Base-by-base conservation (phyloP, 305 asterid genomes). In the Solanum chacoense region DNA sequence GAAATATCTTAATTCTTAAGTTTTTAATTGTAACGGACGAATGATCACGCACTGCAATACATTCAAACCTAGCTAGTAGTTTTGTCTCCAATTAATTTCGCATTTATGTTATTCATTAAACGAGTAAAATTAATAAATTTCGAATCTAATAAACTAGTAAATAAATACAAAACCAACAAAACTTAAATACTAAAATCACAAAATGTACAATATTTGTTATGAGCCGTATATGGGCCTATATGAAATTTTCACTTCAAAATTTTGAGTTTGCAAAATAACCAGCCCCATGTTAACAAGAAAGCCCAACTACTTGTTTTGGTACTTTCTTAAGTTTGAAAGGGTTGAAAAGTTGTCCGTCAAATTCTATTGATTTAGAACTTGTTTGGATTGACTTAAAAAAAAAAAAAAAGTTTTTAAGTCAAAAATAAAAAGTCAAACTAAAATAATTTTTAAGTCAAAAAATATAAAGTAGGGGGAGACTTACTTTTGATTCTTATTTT, bases 371-470 rank as follows among this genome's bases (percentile, higher is more conserved):
- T 2, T 50, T 14, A 13, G 59, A 45, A 0, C 7, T 0, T 45
- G 1, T 45, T 42, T 42, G 7, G 18, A 42, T 42, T 42, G 55
- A 42, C 6, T 42, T 38, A 1, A 38, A 38, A 42, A 42, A 42
- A 42, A 0, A 38, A 0, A 2, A 8, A 38, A 8, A 40, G 6
- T 4, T 40, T 42, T 12, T 40, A 40, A 42, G 18, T 40, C 0
- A 40, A 40, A 40, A 40, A 40, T 3, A 40, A 40, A 40, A 40
- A 11, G 14, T 42, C 18, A 0, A 42, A 42, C 0, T 42, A 42
- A 12, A 12, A 42, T 42, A 42, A 42, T 0, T 42, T 42, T 42
- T 42, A 12, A 42, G 55, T 42, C 16, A 4, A 42, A 40, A 40
- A 40, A 40, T 11, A 40, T 0, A 42, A 12, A 42, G 55, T 12